Evolutionary conservation across 129 eudicot genomes (phyloP).

Genomic region (Glebionis coronaria): DNA sequence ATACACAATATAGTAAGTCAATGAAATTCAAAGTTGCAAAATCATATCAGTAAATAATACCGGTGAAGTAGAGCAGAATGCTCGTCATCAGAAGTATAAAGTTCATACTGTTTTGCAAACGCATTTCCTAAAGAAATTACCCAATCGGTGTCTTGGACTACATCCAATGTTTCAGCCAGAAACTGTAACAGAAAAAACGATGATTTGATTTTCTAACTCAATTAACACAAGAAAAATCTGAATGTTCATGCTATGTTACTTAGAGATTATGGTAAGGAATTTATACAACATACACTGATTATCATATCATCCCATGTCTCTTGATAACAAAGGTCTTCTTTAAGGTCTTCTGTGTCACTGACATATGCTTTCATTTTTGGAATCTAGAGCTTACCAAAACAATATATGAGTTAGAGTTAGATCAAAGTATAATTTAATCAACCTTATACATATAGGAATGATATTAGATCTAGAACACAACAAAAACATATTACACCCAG

Average conservation of each 20-base stretch:
- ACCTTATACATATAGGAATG: conserved; percentile 1
- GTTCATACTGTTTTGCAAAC: conserved; percentile 85
- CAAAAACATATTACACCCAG: conserved; percentile 15
- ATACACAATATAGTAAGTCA: conserved; percentile 1
- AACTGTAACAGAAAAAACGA: conserved; percentile 46
- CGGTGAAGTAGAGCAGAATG: conserved; percentile 95
- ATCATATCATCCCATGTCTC: conserved; percentile 99
- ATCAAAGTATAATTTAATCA: conserved; percentile 16
- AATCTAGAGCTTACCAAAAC: conserved; percentile 96
- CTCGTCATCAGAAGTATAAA: conserved; percentile 81
- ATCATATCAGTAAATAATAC: conserved; percentile 34
- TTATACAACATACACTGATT: conserved; percentile 61
- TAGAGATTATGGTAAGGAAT: background rate
- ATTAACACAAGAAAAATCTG: background rate
- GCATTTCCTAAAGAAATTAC: conserved; percentile 81
- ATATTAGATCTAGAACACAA: conserved; percentile 13
- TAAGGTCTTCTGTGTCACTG: conserved; percentile 97
- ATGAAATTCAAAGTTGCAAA: conserved; percentile 9
- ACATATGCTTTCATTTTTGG: conserved; percentile 99
- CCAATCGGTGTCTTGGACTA: conserved; percentile 91
- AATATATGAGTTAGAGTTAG: conserved; percentile 47
- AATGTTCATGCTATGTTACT: background rate
- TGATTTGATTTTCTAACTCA: background rate
- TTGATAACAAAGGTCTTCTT: conserved; percentile 77
- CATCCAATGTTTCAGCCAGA: conserved; percentile 94